phyloP scores from a whole-genome alignment of 257 asterid species.

The Dorcoceras hygrometricum region DNA sequence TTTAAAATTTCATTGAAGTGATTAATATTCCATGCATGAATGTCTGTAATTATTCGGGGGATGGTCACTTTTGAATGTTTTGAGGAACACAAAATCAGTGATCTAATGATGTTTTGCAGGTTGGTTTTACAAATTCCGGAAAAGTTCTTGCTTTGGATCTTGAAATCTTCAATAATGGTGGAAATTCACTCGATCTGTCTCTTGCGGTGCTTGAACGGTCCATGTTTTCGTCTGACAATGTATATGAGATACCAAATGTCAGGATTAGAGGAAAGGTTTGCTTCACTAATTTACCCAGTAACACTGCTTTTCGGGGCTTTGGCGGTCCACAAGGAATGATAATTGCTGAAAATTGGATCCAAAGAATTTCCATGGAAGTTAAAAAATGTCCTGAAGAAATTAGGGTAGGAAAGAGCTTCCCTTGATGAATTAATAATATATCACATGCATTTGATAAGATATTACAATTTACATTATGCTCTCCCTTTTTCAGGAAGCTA shows the following conservation, averaged over 20 bases:
- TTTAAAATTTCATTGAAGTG: background rate
- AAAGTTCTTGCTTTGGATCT: conserved; percentile 89
- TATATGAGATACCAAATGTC: conserved; percentile 86
- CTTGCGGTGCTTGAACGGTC: conserved; percentile 92
- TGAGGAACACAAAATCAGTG: conserved; percentile 10
- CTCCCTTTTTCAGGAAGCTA: conserved; percentile 59
- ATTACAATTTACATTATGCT: conserved; percentile 14
- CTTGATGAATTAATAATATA: background rate
- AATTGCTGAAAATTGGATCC: conserved; percentile 94
- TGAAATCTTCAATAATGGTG: conserved; percentile 79
- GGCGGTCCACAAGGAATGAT: conserved; percentile 99
- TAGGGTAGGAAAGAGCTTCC: conserved; percentile 44
- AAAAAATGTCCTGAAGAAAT: conserved; percentile 84
- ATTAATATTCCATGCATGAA: background rate
- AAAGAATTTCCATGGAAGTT: conserved; percentile 79
- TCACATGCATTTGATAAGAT: background rate
- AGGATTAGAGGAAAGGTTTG: conserved; percentile 76
- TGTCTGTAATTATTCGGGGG: conserved; percentile 12
- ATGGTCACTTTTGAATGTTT: conserved; percentile 16
- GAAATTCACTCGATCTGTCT: conserved; percentile 91
- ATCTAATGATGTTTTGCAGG: conserved; percentile 41
- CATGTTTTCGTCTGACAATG: conserved; percentile 91
- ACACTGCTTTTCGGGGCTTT: conserved; percentile 96
- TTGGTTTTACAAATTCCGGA: conserved; percentile 81
- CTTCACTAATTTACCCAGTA: conserved; percentile 92